Evolutionary conservation across 176 grass and related monocot species (phyloP).

Genomic region (Alopecurus myosuroides): DNA sequence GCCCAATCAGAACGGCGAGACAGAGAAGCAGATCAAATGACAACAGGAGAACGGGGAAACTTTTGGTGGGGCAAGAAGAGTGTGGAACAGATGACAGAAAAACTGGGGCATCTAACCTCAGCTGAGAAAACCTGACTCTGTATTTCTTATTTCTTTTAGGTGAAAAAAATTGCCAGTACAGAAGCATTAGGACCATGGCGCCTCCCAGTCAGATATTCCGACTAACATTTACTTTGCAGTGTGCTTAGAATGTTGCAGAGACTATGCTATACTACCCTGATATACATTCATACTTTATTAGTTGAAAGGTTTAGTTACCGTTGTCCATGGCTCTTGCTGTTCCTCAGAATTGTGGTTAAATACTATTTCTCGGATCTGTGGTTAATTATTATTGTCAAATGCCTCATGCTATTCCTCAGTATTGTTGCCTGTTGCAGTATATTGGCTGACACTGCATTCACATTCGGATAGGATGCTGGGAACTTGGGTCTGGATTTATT

Average conservation of each 20-base stretch:
- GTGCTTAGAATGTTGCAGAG: conserved; percentile 11
- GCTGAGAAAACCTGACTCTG: conserved; percentile 57
- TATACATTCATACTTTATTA: conserved; percentile 2
- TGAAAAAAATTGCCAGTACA: conserved; percentile 29
- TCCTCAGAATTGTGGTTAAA: neutral
- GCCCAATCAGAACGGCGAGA: conserved; percentile 67
- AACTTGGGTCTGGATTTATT: neutral
- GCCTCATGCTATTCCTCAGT: neutral
- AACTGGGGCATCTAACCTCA: conserved; percentile 58
- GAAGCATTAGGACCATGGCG: conserved; percentile 20
- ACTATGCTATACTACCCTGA: neutral
- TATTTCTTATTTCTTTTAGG: conserved; percentile 28
- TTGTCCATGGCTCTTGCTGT: neutral
- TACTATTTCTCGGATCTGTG: neutral
- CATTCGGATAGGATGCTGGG: neutral
- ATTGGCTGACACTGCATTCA: neutral
- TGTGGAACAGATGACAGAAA: conserved; percentile 52
- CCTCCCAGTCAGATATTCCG: neutral
- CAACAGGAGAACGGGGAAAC: conserved; percentile 18
- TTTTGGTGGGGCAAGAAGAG: conserved; percentile 64
- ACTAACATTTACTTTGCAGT: conserved; percentile 34
- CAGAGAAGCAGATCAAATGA: conserved; percentile 32
- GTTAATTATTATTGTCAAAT: neutral
- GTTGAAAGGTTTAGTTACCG: conserved; percentile 2
- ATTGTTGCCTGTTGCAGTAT: neutral